Conservation (phyloP, 768 basidiomycete genomes). For the Phaeotremella fagi region DNA sequence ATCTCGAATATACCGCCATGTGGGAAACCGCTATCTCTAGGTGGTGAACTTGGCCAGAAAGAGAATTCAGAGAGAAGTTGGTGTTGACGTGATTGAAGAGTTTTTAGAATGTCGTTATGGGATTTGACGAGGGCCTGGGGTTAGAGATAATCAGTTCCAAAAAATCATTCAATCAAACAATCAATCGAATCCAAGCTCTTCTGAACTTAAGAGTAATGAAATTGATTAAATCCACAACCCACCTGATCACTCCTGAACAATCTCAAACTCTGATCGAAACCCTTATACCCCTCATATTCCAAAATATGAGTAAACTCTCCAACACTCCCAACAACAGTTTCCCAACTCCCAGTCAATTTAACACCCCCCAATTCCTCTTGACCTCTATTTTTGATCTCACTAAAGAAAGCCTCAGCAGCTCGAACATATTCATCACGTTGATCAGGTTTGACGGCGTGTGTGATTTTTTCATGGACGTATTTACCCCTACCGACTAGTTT, state of each 20-base stretch:
- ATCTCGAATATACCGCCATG: constrained; percentile 79
- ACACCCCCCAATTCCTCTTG: constrained; percentile 56
- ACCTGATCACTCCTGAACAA: constrained; percentile 67
- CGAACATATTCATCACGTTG: constrained; percentile 76
- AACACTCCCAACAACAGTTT: constrained; percentile 80
- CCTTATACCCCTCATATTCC: constrained; percentile 90
- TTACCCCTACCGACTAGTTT: constrained; percentile 85
- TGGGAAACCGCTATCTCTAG: constrained; percentile 63
- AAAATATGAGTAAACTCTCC: constrained; percentile 62
- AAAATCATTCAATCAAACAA: too few relatives aligned
- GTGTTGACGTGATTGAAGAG: constrained; percentile 63
- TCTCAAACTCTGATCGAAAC: constrained; percentile 70
- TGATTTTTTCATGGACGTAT: constrained; percentile 54
- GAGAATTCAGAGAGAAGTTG: constrained; percentile 83
- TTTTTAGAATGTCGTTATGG: constrained; percentile 58
- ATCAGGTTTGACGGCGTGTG: constrained; percentile 77
- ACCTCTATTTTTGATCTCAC: constrained; percentile 67
- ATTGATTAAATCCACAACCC: too few relatives aligned
- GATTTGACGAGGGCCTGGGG: background rate
- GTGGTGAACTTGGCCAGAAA: constrained; percentile 86
- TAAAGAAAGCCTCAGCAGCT: constrained; percentile 82
- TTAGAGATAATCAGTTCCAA: too few relatives aligned
- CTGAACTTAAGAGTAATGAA: too few relatives aligned
- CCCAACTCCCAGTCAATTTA: constrained; percentile 91
- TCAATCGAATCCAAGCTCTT: too few relatives aligned